Evolutionary conservation across 139 green algal species (phyloP).

Genomic region (Spirogloea muscicola): DNA sequence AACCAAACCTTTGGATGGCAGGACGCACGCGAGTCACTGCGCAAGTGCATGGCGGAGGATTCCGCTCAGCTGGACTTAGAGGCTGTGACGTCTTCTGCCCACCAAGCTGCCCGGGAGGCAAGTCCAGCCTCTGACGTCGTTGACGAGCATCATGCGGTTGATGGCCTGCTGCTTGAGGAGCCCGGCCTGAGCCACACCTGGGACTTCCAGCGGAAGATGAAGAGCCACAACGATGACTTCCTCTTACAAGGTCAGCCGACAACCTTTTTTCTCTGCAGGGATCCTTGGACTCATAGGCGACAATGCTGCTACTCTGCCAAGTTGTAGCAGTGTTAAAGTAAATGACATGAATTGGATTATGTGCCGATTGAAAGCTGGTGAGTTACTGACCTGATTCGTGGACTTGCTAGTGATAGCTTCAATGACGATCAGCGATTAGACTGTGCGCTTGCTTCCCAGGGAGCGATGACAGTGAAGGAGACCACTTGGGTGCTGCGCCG

Average conservation of each 20-base stretch:
- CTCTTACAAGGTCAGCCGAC: not conserved
- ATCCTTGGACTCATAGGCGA: not conserved
- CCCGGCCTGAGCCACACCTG: not conserved
- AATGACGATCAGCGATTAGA: not conserved
- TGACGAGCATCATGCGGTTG: slow-evolving; percentile 1
- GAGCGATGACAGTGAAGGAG: slow-evolving; percentile 37
- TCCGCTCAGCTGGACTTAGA: slow-evolving; percentile 9
- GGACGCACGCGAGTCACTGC: slow-evolving; percentile 30
- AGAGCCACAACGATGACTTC: slow-evolving; percentile 1
- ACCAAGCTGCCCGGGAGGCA: not conserved
- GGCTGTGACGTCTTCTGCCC: not conserved
- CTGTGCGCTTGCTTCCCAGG: not conserved
- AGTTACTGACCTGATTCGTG: not conserved
- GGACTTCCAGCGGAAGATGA: slow-evolving; percentile 65
- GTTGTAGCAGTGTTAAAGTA: too few species aligned
- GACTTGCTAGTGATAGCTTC: not conserved
- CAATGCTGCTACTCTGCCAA: too few species aligned
- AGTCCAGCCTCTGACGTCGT: slow-evolving; percentile 1
- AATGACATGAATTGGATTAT: too few species aligned
- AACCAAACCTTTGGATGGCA: too few species aligned
- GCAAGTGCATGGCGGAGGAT: slow-evolving; percentile 46
- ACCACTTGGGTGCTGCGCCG: slow-evolving; percentile 35
- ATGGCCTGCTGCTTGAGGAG: not conserved
- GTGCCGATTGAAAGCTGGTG: not conserved
- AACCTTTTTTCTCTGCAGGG: not conserved